A percentile compares a stretch with the other conserved stretches of the same genome.
Evolutionary conservation across 2,329 filamentous ascomycete species (phyloP).

Genomic region (Colletotrichum tanaceti): DNA sequence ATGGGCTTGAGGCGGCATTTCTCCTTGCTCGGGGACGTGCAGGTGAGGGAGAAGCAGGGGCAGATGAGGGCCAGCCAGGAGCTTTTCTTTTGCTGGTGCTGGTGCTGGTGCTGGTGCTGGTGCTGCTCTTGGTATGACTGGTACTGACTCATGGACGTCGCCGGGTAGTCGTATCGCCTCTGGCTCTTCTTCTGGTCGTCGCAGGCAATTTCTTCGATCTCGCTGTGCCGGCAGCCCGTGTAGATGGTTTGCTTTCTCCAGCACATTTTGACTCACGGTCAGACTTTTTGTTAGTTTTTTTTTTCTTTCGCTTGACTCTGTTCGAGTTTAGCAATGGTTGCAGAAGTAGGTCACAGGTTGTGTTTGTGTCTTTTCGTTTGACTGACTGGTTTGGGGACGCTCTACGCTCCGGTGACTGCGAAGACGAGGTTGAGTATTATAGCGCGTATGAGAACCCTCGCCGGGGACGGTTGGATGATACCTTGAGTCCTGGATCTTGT

Average conservation of each 20-base stretch:
- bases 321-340: neutral
- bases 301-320: neutral
- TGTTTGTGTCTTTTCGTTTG: neutral
- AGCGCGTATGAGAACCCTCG: neutral
- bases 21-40: neutral
- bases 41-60: constrained; percentile 11
- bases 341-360: neutral
- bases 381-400: neutral
- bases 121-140: neutral
- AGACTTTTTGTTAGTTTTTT: neutral
- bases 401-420: too few species aligned
- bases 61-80: constrained; percentile 20
- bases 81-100: neutral
- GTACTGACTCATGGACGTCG: neutral
- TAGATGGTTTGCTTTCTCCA: constrained; percentile 28
- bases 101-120: neutral
- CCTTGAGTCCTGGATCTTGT: neutral
- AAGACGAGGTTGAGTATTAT: neutral
- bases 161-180: neutral
- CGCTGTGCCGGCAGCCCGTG: constrained; percentile 18
- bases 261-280: constrained; percentile 14
- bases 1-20: constrained; percentile 1
- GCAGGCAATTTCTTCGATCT: constrained; percentile 13
- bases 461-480: neutral
- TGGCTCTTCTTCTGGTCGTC: neutral